Evolutionary conservation across 2,329 filamentous ascomycete species (phyloP), one percentile per base, ranked within the genome.

Genomic region (Cryphonectria parasitica): DNA sequence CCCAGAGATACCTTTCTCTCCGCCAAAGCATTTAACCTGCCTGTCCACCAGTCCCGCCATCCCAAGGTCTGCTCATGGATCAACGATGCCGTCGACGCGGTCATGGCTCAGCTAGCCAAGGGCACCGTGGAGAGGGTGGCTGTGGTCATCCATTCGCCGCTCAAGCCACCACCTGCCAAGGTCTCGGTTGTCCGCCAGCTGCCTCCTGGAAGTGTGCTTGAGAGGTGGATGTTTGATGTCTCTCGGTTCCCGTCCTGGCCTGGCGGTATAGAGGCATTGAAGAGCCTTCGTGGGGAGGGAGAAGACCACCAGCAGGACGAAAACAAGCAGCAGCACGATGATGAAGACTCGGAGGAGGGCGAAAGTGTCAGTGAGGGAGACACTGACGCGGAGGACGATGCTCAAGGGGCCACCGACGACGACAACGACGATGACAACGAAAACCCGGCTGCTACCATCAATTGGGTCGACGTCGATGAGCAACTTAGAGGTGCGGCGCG

Each of bases 41-140:
- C 93, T 41, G 91, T 97, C 62, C 91, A 92, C 76, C 94, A 97
- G 79, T 95, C 90, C 72, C 91, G 94, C 70, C 94, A 97, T 80
- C 93, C 95, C 0, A 88, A 89, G 75, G 92, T 97, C 74, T 97
- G 93, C 85, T 84, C 89, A 76, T 98, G 95, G 92, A 90, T 97
- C 80, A 88, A 86, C 77, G 92, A 96, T 79, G 93, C 94, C 74
- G 88, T 96, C 58, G 83, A 89, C 73, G 91, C 93, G 49, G 88
- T 94, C 31, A 85, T 88, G 71, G 84, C 83, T 3, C 91, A 97
- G 81, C 85, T 97, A 49, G 85, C 92, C 64, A 86, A 84, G 13
- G 86, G 85, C 36, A 71, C 79, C 63, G 85, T 84, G 19, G 78
- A 82, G 34, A 82, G 83, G 67, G 79, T 88, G 62, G 85, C 82